Percentiles rank a stretch among this genome's conserved stretches.
phyloP scores from a whole-genome alignment of 257 asterid genomes.

The Gynochthodes officinalis region DNA sequence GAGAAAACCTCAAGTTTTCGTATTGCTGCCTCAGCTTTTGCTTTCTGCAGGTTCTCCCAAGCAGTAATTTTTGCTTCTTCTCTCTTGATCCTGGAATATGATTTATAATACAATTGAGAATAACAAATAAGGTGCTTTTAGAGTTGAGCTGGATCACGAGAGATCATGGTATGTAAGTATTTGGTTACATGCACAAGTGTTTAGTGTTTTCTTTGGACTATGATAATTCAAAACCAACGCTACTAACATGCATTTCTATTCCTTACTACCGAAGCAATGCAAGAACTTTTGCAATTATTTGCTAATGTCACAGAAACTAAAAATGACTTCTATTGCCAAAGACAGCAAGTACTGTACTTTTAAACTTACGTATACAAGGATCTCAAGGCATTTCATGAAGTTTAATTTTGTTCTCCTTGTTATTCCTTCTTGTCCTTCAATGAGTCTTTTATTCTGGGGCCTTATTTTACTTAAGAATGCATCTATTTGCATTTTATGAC shows the following conservation, averaged over 20 bases:
- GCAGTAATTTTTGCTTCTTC: constrained; percentile 74
- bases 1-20: constrained; percentile 66
- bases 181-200: not conserved
- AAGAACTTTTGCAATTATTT: not conserved
- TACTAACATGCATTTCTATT: not conserved
- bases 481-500: not conserved
- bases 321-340: not conserved
- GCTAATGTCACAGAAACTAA: not conserved
- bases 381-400: not conserved
- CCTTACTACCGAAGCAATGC: not conserved
- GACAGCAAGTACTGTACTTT: too few relatives aligned
- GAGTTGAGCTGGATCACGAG: not conserved
- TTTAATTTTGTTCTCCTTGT: not conserved
- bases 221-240: not conserved
- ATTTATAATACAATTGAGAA: not conserved
- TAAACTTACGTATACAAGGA: too few relatives aligned
- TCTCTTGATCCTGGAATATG: constrained; percentile 47
- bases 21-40: constrained; percentile 82
- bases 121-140: not conserved
- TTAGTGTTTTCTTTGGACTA: not conserved
- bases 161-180: not conserved
- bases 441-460: not conserved
- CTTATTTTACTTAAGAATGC: not conserved
- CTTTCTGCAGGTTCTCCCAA: constrained; percentile 93
- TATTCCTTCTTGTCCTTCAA: not conserved